Evolutionary conservation across 2,329 filamentous ascomycete species (phyloP), one percentile per base, ranked within the genome.

Genomic region (Drechslerella coelobrocha): DNA sequence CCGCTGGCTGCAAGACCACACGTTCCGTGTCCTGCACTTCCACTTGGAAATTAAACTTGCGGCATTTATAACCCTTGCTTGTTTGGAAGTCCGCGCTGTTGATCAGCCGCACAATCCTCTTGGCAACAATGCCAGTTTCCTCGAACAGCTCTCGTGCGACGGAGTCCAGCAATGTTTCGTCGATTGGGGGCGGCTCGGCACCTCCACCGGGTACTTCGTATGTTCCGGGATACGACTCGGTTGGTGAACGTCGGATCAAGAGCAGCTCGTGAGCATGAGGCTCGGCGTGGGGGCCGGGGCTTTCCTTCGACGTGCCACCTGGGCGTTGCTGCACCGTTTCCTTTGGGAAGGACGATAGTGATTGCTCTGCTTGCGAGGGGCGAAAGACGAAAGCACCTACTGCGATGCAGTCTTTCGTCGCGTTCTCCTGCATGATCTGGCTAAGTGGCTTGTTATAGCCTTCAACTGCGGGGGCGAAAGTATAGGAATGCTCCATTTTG

Each of bases 191-290:
- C 7, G 61, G 19, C 53, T 85, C 83, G 26, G 79, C 78, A 10
- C 79, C 80, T 1, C 84, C 84, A 5, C 83, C 83, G 2, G 84
- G 83, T 0, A 82, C 78, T 73, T 85, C 84, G 83, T 83, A 82
- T 65, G 75, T 76, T 5, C 77, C 76, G 0, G 79, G 78, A 65
- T 77, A 79, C 1, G 77, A 76, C 68, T 83, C 81, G n/a, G 75
- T 74, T 1, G 74, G 51, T 26, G 80, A 75, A 60, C 81, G 80
- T 55, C 81, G 81, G n/a, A 83, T 76, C 23, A 83, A 77, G 9
- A 83, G 79, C 56, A 81, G 75, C 2, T 61, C 27, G n/a, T 26
- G 39, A n/a, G 19, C 24, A 6, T 37, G 17, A 34, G 47, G 34
- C 26, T 71, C 59, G 39, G 52, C 59, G 48, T 27, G 31, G 10